These are phyloP conservation scores for Gonapodya prolifera DNA, from an alignment of 192 early-diverging fungal genomes.

Conservation along the genomic window DNA sequence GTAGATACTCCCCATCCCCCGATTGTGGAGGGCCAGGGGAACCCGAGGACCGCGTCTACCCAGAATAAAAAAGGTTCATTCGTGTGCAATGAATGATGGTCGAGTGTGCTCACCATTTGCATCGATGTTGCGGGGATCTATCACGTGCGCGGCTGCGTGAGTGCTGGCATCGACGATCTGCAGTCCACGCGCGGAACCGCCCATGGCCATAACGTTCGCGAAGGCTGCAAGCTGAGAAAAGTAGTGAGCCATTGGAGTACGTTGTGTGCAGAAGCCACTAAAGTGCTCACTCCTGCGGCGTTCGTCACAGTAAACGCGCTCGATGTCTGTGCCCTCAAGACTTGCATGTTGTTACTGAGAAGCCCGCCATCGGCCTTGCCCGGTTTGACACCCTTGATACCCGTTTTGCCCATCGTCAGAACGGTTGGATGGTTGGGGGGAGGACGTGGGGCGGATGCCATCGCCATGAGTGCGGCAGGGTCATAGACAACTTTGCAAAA, in stretches of 20 bases:
- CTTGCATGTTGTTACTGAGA: not conserved
- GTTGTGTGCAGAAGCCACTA: no score
- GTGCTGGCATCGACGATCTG: not conserved
- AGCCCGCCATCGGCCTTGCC: no score
- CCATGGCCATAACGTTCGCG: constrained; percentile 1
- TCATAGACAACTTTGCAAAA: no score
- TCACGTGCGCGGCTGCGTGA: not conserved
- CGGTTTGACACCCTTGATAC: no score
- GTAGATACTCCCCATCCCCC: not conserved
- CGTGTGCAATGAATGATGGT: not conserved
- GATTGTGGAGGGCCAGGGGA: not conserved
- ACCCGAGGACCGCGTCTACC: not conserved
- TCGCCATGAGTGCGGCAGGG: no score
- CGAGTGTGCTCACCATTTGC: not conserved
- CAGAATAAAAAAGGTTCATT: not conserved
- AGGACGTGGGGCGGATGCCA: no score
- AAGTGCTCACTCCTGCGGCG: not conserved
- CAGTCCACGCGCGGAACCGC: not conserved
- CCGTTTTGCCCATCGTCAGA: no score
- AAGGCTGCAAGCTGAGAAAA: constrained; percentile 3
- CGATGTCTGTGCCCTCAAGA: not conserved
- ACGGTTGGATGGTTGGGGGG: no score
- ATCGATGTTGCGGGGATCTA: not conserved
- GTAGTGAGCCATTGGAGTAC: no score
- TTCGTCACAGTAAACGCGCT: not conserved